phyloP scores from a whole-genome alignment of 345 rosid species.

The Camelina laxa region DNA sequence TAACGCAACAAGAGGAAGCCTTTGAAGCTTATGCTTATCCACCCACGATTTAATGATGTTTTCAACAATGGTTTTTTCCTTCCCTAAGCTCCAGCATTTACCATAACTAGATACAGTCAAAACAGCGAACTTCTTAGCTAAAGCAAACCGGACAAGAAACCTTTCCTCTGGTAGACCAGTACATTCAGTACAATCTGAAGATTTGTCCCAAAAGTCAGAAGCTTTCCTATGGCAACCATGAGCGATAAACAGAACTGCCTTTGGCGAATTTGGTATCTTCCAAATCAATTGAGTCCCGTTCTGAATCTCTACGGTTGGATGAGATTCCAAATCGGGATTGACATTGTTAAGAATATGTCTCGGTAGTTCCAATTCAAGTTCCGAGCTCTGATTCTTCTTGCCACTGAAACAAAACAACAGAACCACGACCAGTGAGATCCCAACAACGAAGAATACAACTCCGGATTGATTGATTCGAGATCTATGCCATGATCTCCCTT shows the following conservation, averaged over 20 bases:
- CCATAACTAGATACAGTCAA: conserved; percentile 71
- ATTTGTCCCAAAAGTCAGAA: conserved; percentile 80
- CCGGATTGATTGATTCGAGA: conserved; percentile 42
- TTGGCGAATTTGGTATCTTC: conserved; percentile 79
- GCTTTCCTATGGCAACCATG: conserved; percentile 94
- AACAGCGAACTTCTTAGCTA: conserved; percentile 64
- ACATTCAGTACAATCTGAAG: conserved; percentile 65
- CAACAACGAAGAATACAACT: conserved; percentile 46
- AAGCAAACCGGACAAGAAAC: conserved; percentile 63
- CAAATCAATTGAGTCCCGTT: conserved; percentile 79
- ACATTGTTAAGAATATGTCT: conserved; percentile 49
- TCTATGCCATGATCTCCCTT: conserved; percentile 52
- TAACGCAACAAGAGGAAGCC: conserved; percentile 81
- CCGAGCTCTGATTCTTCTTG: conserved; percentile 43
- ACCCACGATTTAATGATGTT: conserved; percentile 69
- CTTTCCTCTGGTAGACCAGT: conserved; percentile 88
- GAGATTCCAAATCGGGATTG: conserved; percentile 43
- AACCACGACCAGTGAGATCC: conserved; percentile 21
- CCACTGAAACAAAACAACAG: conserved; percentile 39
- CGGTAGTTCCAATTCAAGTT: conserved; percentile 29
- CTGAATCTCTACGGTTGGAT: conserved; percentile 61
- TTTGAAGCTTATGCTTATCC: conserved; percentile 54
- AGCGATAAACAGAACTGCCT: conserved; percentile 80
- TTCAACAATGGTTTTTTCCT: conserved; percentile 61
- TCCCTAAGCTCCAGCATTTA: conserved; percentile 73